phyloP scores from a whole-genome alignment of 106 monocot species.

The Dendrobium catenatum region DNA sequence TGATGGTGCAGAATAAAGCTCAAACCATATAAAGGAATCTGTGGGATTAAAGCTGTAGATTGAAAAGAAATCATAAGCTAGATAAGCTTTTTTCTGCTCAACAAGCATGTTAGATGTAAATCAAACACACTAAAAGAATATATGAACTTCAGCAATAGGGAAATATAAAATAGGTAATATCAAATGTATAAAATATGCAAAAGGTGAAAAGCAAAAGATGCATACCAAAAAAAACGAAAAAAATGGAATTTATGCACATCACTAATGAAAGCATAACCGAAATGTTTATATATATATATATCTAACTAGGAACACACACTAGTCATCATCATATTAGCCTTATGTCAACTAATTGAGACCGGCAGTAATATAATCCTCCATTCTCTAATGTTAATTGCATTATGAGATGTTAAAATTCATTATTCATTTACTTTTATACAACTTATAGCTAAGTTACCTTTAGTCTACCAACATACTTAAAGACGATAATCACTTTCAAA shows the following conservation, averaged over 20 bases:
- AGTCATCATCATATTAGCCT: too few species aligned
- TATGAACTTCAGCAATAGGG: background rate
- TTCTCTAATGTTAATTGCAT: too few species aligned
- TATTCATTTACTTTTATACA: too few species aligned
- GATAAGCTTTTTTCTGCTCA: background rate
- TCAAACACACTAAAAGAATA: background rate
- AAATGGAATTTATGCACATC: background rate
- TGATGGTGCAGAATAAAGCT: conserved; percentile 80
- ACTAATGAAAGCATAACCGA: background rate
- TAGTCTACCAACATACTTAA: too few species aligned
- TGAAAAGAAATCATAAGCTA: background rate
- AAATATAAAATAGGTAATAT: background rate
- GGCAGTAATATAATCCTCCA: too few species aligned
- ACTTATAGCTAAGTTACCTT: too few species aligned
- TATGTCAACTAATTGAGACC: too few species aligned
- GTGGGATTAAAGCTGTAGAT: conserved; percentile 76
- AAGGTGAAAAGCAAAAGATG: background rate
- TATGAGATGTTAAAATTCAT: too few species aligned
- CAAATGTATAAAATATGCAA: background rate
- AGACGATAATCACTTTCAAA: too few species aligned
- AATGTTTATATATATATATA: background rate
- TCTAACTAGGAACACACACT: background rate
- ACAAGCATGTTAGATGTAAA: background rate
- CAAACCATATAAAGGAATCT: conserved; percentile 92
- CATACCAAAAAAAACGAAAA: background rate